Evolutionary conservation across 2,329 filamentous ascomycete species (phyloP), one percentile per base, ranked within the genome.

Genomic region (Botrytis cinerea): DNA sequence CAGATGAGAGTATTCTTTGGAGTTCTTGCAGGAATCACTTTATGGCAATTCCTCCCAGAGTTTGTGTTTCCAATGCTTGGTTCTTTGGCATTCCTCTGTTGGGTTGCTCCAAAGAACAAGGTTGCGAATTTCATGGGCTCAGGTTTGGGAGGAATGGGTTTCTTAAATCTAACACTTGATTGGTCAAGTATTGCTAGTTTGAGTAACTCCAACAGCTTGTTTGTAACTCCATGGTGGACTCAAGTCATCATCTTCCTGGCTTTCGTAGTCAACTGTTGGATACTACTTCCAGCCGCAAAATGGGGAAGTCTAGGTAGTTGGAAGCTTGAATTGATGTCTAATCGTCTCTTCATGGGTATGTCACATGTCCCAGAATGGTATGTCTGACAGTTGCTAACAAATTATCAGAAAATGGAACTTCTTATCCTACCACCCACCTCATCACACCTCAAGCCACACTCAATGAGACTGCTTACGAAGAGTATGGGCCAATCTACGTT

Each of bases 41-140:
- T 89, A 0, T 91, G 89, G 88, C 88, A 91, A 73, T 90, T 90
- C 74, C 80, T 90, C 0, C 88, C 88, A 0, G 88, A 90, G 78
- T 90, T 85, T 70, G 84, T 86, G 1, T 90, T 90, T 73, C 88
- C 88, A 0, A 87, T 90, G 78, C 82, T 89, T 1, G 87, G 85
- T 12, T 90, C 88, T 0, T 82, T 90, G 12, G 87, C 88, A 3
- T 89, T 90, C 69, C 83, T 90, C 8, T 91, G 89, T 81, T 90
- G 88, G 88, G 87, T 91, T 3, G 88, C 88, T 3, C 88, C 88
- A 1, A 83, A 83, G 25, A 90, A 89, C 76, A 80, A 84, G 2
- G 83, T 86, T 0, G 88, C 87, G 74, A 91, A 90, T 77, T 91
- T 90, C 76, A 81, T 90, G 28, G 88, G 88, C 1, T 85, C 86